Base-by-base conservation (phyloP, 352 stramenopile genomes). In the Pythium myriotylum region DNA sequence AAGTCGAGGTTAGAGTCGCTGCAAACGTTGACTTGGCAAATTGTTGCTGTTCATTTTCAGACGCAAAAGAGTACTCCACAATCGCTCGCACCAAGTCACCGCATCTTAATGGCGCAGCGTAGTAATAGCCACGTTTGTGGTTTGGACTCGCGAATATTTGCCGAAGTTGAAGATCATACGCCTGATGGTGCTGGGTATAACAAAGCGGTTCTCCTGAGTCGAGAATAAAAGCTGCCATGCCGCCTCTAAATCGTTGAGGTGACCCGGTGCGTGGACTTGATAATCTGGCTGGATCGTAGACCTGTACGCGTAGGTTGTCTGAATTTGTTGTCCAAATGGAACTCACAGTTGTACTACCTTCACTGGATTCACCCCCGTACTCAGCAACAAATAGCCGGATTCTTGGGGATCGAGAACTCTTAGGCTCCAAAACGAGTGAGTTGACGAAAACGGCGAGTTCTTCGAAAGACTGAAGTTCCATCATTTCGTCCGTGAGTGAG, bases 161-260 rank as follows among this genome's bases (percentile, higher is more conserved):
- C 29, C 29, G 29, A 35, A 35, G 5, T 35, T 35, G 5, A 10
- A 10, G 29, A 33, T 68, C 53, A 9, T 54, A 68, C 17, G 60
- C 47, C 13, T 19, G 27, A n/a, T 69, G 62, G 9, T 63, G 54
- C 7, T 26, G 39, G 2, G 60, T 56, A 35, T 62, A 68, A 20
- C 16, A 24, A n/a, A 62, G 39, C 14, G 60, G 45, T 22, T 22
- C 52, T 22, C 24, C n/a, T 6, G 51, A 40, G 17, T 45, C 43
- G 23, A 67, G 16, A 8, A 67, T 35, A 29, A 45, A 67, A 1
- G 51, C 42, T 9, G 42, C 59, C n/a, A 67, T 51, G 13, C 59
- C 59, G 9, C 59, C 37, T 19, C n/a, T 24, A 17, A 22, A 6
- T 52, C 24, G 24, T 2, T 6, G 46, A 22, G 1, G 1, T 4